Base-by-base conservation (phyloP, 257 asterid genomes). In the Plectranthus barbatus region DNA sequence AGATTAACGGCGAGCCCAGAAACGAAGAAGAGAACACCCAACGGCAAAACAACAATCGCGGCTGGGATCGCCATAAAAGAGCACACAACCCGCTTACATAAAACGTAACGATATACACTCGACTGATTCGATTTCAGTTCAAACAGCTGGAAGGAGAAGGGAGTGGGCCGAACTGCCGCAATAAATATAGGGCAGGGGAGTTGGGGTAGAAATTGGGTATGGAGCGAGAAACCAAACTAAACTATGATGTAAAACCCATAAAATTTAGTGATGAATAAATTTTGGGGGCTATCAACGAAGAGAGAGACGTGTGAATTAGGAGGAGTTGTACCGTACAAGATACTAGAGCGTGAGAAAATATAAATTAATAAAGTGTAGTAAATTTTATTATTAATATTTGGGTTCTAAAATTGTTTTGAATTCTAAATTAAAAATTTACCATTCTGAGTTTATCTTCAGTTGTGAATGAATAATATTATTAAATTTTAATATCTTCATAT, bases 1-100 rank as follows among this genome's bases (percentile, higher is more conserved):
- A 87, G 67, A 80, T 85, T 87, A 75, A 85, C 78, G 73, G 81
- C 80, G 71, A 89, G 87, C 19, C 99, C 99, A 44, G 95, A 89
- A 10, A 78, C 39, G 81, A 92, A 85, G 79, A 92, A 92, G 71
- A 92, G 90, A 72, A 92, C 54, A 60, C 95, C 96, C 76, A 92
- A 64, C 2, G 96, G 99, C 65, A 89, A 71, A 70, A 92, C 68
- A 48, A 89, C 83, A 75, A 80, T 77, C 56, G 95, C 97, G 56
- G 94, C 93, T 68, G 88, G 85, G 58, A 80, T 71, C 72, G 84
- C 83, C 86, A 83, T 82, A 31, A 26, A 62, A 62, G 52, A 64
- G 50, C 45, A 60, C 14, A 19, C 45, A 31, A 2, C 36, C 51
- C 33, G 12, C 52, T 40, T 64, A 24, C 55, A 45, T 42, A 41